These are phyloP conservation scores for Taphrina pruni DNA, from an alignment of 1,139 yeast species.

Conservation along the genomic window DNA sequence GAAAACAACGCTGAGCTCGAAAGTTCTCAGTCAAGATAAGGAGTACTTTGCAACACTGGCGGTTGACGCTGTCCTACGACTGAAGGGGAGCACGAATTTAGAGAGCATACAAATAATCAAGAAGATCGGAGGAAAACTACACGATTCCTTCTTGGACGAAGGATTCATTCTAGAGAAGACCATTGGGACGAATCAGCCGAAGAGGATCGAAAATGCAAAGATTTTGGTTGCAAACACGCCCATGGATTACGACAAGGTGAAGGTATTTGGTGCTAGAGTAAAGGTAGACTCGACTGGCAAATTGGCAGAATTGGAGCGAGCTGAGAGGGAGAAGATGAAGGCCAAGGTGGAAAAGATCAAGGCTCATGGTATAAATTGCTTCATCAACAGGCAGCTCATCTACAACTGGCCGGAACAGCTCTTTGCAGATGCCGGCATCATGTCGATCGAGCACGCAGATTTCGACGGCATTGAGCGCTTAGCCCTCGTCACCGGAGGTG, in stretches of 20 bases:
- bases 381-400: slow-evolving; percentile 92
- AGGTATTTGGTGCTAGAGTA: slow-evolving; percentile 96
- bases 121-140: slow-evolving; percentile 87
- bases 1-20: slow-evolving; percentile 89
- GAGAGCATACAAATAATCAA: slow-evolving; percentile 94
- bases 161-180: slow-evolving; percentile 78
- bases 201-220: slow-evolving; percentile 77
- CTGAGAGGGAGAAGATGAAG: slow-evolving; percentile 91
- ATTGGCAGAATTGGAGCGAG: slow-evolving; percentile 92
- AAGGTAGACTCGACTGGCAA: slow-evolving; percentile 94
- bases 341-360: slow-evolving; percentile 86
- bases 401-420: slow-evolving; percentile 98
- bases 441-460: slow-evolving; percentile 97
- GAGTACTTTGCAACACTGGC: slow-evolving; percentile 87
- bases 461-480: slow-evolving; percentile 97
- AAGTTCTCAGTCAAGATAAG: slow-evolving; percentile 92
- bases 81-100: slow-evolving; percentile 91
- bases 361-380: slow-evolving; percentile 80
- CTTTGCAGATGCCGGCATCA: slow-evolving; percentile 83
- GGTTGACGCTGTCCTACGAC: slow-evolving; percentile 89
- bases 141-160: slow-evolving; percentile 93
- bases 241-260: slow-evolving; percentile 96
- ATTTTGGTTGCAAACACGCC: slow-evolving; percentile 92
- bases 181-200: slow-evolving; percentile 95
- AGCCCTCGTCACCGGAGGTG: slow-evolving; percentile 97